These are phyloP conservation scores for Phytophthora meadii DNA, from an alignment of 352 stramenopile species.

Conservation along the genomic window DNA sequence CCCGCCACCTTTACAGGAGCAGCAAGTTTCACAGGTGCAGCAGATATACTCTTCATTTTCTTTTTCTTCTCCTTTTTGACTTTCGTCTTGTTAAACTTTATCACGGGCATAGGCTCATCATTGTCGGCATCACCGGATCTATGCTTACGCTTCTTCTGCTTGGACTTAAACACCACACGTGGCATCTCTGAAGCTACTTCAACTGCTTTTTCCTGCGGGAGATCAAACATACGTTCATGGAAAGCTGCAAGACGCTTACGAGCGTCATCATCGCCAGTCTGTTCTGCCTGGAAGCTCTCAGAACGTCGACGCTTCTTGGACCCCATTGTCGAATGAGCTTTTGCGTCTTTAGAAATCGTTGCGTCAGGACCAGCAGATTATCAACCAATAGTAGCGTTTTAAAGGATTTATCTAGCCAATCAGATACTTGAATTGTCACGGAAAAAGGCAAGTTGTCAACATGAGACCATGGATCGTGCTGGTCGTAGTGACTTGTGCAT, in stretches of 20 bases:
- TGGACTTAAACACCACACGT: conserved; percentile 52
- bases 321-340: conserved; percentile 25
- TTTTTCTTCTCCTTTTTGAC: conserved; percentile 37
- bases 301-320: conserved; percentile 50
- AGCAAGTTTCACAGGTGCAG: conserved; percentile 7
- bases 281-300: conserved; percentile 33
- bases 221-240: conserved; percentile 65
- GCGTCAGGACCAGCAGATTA: conserved; percentile 28
- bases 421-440: neutral
- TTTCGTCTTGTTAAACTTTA: conserved; percentile 40
- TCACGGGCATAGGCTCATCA: conserved; percentile 38
- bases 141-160: conserved; percentile 40
- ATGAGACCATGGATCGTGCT: conserved; percentile 21
- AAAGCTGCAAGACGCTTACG: conserved; percentile 58
- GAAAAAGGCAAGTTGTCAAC: conserved; percentile 6
- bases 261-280: conserved; percentile 36
- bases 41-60: conserved; percentile 20
- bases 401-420: conserved; percentile 6
- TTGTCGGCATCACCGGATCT: conserved; percentile 25
- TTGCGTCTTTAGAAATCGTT: conserved; percentile 5
- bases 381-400: conserved; percentile 28
- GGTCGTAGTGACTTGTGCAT: conserved; percentile 6
- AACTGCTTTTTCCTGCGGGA: conserved; percentile 23
- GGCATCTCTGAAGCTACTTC: conserved; percentile 19
- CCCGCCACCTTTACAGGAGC: conserved; percentile 10